These are phyloP conservation scores for Omphalea diandra DNA, from an alignment of 441 rosid species.

Conservation along the genomic window DNA sequence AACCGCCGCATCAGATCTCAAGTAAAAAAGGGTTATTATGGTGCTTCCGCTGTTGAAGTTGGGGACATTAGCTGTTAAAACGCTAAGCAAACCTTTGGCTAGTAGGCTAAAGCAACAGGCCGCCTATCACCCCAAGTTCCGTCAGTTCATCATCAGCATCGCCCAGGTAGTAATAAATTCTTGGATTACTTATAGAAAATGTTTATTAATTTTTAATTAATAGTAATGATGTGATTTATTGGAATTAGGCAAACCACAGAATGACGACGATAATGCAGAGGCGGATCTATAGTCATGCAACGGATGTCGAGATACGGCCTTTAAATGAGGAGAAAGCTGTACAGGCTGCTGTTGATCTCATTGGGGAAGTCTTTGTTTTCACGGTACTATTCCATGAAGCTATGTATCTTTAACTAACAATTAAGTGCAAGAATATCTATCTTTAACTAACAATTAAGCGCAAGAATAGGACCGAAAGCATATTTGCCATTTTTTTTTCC, in stretches of 20 bases:
- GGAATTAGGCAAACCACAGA: conserved; percentile 63
- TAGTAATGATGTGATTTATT: neutral
- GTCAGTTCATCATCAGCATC: conserved; percentile 63
- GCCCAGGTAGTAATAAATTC: conserved; percentile 52
- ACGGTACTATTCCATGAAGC: conserved; percentile 40
- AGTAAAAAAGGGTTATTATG: conserved; percentile 11
- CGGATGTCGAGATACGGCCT: conserved; percentile 84
- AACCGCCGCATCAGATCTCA: conserved; percentile 5
- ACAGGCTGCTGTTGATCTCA: conserved; percentile 91
- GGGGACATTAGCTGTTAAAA: conserved; percentile 71
- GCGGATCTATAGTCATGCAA: conserved; percentile 66
- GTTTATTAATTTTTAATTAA: neutral
- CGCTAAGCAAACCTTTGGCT: conserved; percentile 80
- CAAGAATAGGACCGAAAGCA: too few species aligned
- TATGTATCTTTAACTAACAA: neutral
- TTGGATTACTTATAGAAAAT: neutral
- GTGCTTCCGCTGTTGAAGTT: conserved; percentile 48
- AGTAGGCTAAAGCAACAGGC: conserved; percentile 76
- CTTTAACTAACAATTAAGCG: neutral
- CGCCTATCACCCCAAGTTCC: conserved; percentile 58
- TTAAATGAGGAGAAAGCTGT: conserved; percentile 89
- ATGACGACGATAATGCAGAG: conserved; percentile 77
- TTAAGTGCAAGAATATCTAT: too few species aligned
- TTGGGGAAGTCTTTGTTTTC: conserved; percentile 85
- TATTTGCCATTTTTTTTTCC: too few species aligned